These are phyloP conservation scores for Breynia disticha DNA, from an alignment of 441 rosid genomes.

Conservation along the genomic window DNA sequence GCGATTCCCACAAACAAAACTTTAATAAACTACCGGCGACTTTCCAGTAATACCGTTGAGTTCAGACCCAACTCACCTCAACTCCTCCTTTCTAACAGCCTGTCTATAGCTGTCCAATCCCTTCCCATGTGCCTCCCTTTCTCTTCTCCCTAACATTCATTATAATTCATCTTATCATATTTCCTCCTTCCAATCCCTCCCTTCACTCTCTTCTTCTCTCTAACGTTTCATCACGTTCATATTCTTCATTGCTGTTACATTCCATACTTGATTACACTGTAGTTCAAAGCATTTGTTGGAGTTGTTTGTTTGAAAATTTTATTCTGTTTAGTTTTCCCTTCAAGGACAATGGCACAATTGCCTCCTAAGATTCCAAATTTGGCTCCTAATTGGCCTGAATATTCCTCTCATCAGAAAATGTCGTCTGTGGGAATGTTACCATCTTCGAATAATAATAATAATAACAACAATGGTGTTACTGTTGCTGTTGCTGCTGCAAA, in stretches of 20 bases:
- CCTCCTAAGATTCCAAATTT: conserved; percentile 85
- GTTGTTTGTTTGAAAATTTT: too few species aligned
- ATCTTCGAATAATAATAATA: conserved; percentile 6
- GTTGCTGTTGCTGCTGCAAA: conserved; percentile 12
- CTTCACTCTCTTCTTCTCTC: not conserved
- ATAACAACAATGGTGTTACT: too few species aligned
- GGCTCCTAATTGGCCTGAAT: conserved; percentile 63
- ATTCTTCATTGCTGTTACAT: not conserved
- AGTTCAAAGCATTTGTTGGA: too few species aligned
- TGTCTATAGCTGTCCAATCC: conserved; percentile 64
- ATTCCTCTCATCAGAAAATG: conserved; percentile 30
- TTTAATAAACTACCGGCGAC: conserved; percentile 43
- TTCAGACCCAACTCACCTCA: conserved; percentile 15
- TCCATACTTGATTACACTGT: not conserved
- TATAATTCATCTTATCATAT: too few species aligned
- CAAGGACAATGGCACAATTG: conserved; percentile 61
- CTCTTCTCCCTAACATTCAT: too few species aligned
- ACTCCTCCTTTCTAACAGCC: conserved; percentile 43
- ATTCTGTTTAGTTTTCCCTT: not conserved
- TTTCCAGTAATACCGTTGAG: conserved; percentile 68
- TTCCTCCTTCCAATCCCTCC: not conserved
- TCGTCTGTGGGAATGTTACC: conserved; percentile 11
- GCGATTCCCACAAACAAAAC: conserved; percentile 29
- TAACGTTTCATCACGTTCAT: not conserved
- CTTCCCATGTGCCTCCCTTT: conserved; percentile 32